A percentile compares a stretch with the other conserved stretches of the same genome.
These are phyloP conservation scores for Ophiocordyceps polyrhachis-furcata DNA, from an alignment of 2,329 filamentous ascomycete genomes.

Conservation along the genomic window DNA sequence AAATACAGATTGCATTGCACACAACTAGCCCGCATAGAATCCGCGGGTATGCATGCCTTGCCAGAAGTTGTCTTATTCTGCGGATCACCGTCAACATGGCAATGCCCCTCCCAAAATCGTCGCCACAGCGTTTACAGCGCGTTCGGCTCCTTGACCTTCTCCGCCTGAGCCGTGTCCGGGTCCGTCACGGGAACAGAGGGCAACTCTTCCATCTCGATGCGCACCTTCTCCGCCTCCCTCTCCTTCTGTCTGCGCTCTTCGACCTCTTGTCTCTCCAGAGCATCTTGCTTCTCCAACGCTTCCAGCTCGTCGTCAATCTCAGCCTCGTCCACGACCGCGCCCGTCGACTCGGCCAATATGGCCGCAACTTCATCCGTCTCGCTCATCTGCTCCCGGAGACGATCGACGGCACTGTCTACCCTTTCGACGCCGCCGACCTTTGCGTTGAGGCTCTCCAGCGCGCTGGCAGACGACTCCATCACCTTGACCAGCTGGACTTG, in stretches of 20 bases:
- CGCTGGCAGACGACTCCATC: conserved; percentile 60
- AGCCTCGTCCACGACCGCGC: conserved; percentile 46
- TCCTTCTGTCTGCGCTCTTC: conserved; percentile 24
- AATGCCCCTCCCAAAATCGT: too few relatives aligned
- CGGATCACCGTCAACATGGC: too few relatives aligned
- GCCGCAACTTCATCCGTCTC: conserved; percentile 66
- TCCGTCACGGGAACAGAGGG: conserved; percentile 19
- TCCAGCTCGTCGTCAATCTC: conserved; percentile 82
- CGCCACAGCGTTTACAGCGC: neutral
- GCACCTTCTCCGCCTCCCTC: conserved; percentile 12
- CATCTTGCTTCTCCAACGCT: conserved; percentile 45
- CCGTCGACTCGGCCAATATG: conserved; percentile 48
- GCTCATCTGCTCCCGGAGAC: conserved; percentile 60
- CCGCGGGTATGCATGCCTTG: too few relatives aligned
- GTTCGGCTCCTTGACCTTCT: neutral
- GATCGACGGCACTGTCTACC: conserved; percentile 59
- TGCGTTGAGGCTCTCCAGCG: conserved; percentile 53
- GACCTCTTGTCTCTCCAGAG: conserved; percentile 29
- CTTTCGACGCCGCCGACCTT: conserved; percentile 59
- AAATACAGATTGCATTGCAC: too few relatives aligned
- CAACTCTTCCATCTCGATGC: conserved; percentile 28
- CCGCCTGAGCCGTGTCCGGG: neutral
- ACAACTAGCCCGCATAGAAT: too few relatives aligned
- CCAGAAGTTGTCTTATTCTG: too few relatives aligned
- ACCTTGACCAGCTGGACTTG: conserved; percentile 69